A percentile compares a stretch with the other conserved stretches of the same genome.
phyloP scores from a whole-genome alignment of 1,284 basidiomycete species.

The Leucoagaricus sp. region DNA sequence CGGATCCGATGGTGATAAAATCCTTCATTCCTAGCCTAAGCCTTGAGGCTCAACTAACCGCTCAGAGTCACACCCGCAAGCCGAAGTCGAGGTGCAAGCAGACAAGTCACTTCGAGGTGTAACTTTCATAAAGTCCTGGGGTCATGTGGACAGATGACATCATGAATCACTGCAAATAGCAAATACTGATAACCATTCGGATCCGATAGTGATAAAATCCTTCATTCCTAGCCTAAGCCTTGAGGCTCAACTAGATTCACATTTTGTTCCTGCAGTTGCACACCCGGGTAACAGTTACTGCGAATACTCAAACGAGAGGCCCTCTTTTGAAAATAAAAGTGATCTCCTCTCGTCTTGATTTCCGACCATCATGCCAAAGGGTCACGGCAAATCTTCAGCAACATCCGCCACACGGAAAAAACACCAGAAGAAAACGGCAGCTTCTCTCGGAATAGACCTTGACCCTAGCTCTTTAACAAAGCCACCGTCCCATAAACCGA shows the following conservation, averaged over 20 bases:
- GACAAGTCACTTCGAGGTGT: too few species aligned
- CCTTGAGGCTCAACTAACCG: too few species aligned
- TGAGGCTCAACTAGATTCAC: too few species aligned
- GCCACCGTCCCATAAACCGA: constrained; percentile 35
- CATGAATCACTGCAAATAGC: constrained; percentile 5
- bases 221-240: background rate
- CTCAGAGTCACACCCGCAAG: too few species aligned
- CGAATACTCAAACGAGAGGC: too few species aligned
- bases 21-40: background rate
- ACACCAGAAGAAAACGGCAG: constrained; percentile 67
- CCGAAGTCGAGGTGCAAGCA: too few species aligned
- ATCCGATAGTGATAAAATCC: background rate
- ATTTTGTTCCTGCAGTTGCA: too few species aligned
- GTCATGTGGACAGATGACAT: background rate
- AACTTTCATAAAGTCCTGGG: too few species aligned
- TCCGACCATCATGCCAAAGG: constrained; percentile 39
- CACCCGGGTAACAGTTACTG: too few species aligned
- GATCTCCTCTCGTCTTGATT: too few species aligned
- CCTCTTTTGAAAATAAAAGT: too few species aligned
- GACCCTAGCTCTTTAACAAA: constrained; percentile 21
- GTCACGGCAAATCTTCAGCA: constrained; percentile 75
- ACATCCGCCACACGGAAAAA: constrained; percentile 85
- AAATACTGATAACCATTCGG: background rate
- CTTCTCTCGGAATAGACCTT: constrained; percentile 23
- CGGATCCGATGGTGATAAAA: background rate